A percentile compares a stretch with the other conserved stretches of the same genome.
Conservation (phyloP, 2,329 filamentous ascomycete genomes). For the Ceratocystiopsis sp. region DNA sequence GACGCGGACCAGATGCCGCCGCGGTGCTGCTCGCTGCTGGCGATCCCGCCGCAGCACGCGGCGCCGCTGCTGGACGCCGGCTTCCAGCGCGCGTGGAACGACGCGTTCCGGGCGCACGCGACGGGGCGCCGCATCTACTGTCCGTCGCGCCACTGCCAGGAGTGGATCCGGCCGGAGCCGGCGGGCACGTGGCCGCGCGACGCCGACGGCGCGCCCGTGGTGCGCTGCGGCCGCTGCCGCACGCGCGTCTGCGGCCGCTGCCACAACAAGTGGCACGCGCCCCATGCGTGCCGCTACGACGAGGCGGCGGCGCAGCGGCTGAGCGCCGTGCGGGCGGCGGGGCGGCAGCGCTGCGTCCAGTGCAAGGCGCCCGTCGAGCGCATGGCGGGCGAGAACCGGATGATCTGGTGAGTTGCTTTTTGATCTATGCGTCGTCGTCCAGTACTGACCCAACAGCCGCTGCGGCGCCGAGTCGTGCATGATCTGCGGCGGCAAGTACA, state of each 20-base stretch:
- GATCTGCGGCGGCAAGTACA: constrained; percentile 69
- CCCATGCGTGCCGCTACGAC: constrained; percentile 53
- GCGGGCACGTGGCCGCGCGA: no score
- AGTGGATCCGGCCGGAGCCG: constrained; percentile 56
- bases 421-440: constrained; percentile 4
- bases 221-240: constrained; percentile 52
- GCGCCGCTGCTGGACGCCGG: constrained; percentile 54
- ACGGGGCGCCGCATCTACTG: constrained; percentile 65
- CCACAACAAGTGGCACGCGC: constrained; percentile 56
- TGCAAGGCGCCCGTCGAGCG: constrained; percentile 62
- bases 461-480: constrained; percentile 80
- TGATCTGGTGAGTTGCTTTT: constrained; percentile 51
- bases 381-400: constrained; percentile 73
- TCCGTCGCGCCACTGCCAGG: constrained; percentile 52
- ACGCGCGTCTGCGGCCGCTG: constrained; percentile 61
- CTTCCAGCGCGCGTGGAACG: constrained; percentile 70
- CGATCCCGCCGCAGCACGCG: constrained; percentile 61
- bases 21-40: constrained; percentile 55
- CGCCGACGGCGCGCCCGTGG: constrained; percentile 19
- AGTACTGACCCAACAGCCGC: constrained; percentile 23
- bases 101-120: constrained; percentile 60
- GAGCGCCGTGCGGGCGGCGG: constrained; percentile 45
- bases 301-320: constrained; percentile 48
- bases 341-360: constrained; percentile 60
- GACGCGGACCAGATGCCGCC: constrained; percentile 76